Evolutionary conservation across 2,329 filamentous ascomycete species (phyloP), one percentile per base, ranked within the genome.

Genomic region (Alternaria brassicae): DNA sequence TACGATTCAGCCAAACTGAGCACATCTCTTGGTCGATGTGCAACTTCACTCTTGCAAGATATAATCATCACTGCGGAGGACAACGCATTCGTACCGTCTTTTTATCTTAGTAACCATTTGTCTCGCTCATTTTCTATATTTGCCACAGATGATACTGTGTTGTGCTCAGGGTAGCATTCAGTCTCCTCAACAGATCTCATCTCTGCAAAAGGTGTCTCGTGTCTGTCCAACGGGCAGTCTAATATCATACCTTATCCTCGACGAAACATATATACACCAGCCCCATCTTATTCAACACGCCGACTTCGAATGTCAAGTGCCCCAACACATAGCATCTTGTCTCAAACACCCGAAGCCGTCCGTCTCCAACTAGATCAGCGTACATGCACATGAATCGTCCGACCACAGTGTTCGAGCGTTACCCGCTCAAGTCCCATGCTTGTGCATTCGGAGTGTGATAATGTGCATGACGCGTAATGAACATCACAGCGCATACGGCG

Each of bases 401-500:
- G n/a, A 37, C 13, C 21, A 27, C 21, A 19, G 2, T 25, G 6
- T 50, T 21, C 15, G 9, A 25, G 21, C 6, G 32, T 12, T 23
- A 34, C 1, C 17, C 44, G 44, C 44, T 28, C 17, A 23, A 34
- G 28, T 34, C 21, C 17, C 15, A 36, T 36, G 15, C 32, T n/a
- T 17, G 23, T 40, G 32, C 45, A 27, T 28, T 51, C 12, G 25
- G 9, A 25, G 10, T 47, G 49, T 57, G 55, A 56, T 28, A 17
- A 4, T 28, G 9, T 47, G 44, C 44, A 23, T 23, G 5, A 34
- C 45, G 54, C 49, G 47, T 58, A 15, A 32, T 47, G 40, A 21
- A 53, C 30, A 32, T 40, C 41, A 41, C 19, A 45, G 34, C 49
- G 41, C 55, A 61, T 61, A 36, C 39, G 28, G 32, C n/a, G 19